Evolutionary conservation across 2,329 filamentous ascomycete species (phyloP).

Genomic region (Aspergillus floridensis): DNA sequence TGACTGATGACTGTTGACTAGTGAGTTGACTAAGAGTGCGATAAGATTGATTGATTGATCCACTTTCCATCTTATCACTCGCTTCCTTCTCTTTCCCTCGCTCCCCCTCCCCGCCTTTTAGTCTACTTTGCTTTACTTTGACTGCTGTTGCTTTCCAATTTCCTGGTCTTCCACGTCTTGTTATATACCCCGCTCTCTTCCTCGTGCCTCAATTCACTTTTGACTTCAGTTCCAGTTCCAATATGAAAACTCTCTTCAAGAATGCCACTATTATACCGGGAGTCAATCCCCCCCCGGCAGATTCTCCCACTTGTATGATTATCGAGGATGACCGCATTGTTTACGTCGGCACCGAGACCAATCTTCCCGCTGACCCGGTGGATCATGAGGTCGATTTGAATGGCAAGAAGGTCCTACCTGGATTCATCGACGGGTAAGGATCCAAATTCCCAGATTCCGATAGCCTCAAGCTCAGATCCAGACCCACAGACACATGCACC

Average conservation of each 20-base stretch:
- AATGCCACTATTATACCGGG: conserved; percentile 14
- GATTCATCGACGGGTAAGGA: conserved; percentile 50
- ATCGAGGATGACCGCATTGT: conserved; percentile 41
- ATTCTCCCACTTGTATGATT: conserved; percentile 27
- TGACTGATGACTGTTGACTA: no score
- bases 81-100: neutral
- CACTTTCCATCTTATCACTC: neutral
- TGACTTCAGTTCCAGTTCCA: neutral
- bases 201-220: neutral
- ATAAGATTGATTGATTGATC: neutral
- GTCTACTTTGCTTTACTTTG: no score
- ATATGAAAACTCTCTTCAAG: conserved; percentile 20
- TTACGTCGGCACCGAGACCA: conserved; percentile 38
- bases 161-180: neutral
- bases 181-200: neutral
- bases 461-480: conserved; percentile 20
- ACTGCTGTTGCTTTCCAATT: neutral
- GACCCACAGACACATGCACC: conserved; percentile 29
- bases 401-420: conserved; percentile 41
- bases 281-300: neutral
- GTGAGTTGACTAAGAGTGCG: neutral
- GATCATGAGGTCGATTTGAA: conserved; percentile 33
- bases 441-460: neutral
- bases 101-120: neutral
- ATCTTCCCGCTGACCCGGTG: conserved; percentile 16